Conservation (phyloP, 768 basidiomycete species). For the Phaeotremella fagi region DNA sequence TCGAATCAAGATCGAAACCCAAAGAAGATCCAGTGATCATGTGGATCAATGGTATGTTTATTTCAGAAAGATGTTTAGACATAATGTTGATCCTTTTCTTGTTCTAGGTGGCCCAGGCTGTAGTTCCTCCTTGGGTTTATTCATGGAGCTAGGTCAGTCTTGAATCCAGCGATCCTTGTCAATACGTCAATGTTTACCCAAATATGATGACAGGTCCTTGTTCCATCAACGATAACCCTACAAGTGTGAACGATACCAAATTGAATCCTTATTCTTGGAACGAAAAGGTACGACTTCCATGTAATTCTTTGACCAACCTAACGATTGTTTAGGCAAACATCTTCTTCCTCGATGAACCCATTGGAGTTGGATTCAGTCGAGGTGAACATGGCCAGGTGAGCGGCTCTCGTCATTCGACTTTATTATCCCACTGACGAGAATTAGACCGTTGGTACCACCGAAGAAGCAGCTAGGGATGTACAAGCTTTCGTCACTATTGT, state of each 20-base stretch:
- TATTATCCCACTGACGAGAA: slow-evolving; percentile 63
- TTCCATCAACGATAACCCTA: slow-evolving; percentile 52
- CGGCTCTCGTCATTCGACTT: slow-evolving; percentile 59
- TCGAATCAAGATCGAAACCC: slow-evolving; percentile 58
- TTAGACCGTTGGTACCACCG: slow-evolving; percentile 65
- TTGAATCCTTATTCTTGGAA: slow-evolving; percentile 50
- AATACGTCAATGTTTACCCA: no score
- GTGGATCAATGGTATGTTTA: slow-evolving; percentile 47
- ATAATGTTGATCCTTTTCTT: background rate
- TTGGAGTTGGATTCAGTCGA: slow-evolving; percentile 46
- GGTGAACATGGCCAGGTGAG: slow-evolving; percentile 58
- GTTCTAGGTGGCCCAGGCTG: slow-evolving; percentile 57
- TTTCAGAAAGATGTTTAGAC: background rate
- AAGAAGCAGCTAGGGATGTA: slow-evolving; percentile 72
- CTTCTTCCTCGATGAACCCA: slow-evolving; percentile 58
- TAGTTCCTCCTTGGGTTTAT: slow-evolving; percentile 59
- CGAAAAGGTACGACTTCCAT: slow-evolving; percentile 24
- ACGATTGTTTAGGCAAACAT: slow-evolving; percentile 40
- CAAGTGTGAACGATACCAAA: slow-evolving; percentile 44
- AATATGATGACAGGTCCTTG: slow-evolving; percentile 60
- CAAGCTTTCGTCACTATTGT: slow-evolving; percentile 66
- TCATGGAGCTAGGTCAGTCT: slow-evolving; percentile 63
- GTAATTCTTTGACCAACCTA: background rate
- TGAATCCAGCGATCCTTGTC: no score
- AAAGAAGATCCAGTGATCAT: slow-evolving; percentile 45